Percentiles rank a stretch among this genome's conserved stretches.
These are phyloP conservation scores for Myxozyma geophila DNA, from an alignment of 805 yeast genomes.

Conservation along the genomic window DNA sequence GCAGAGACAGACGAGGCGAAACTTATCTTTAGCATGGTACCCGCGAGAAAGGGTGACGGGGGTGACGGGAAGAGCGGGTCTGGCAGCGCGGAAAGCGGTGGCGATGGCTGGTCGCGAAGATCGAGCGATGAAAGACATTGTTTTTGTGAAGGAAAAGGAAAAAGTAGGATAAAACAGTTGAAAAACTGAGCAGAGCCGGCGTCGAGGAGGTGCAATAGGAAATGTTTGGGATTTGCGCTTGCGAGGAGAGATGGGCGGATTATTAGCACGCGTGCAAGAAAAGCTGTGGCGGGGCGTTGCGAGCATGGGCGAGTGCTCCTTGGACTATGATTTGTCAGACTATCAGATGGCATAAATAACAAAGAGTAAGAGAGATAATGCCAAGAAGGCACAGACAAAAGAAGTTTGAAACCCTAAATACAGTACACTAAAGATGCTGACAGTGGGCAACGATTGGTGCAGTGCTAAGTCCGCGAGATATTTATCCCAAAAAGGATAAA, in stretches of 20 bases:
- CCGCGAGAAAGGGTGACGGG: slow-evolving; percentile 22
- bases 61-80: slow-evolving; percentile 1
- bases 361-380: no score
- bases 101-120: slow-evolving; percentile 15
- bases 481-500: background rate
- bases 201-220: background rate
- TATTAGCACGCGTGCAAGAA: slow-evolving; percentile 16
- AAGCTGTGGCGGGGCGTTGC: slow-evolving; percentile 14
- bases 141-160: background rate
- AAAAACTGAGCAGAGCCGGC: background rate
- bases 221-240: background rate
- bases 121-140: slow-evolving; percentile 26
- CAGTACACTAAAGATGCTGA: no score
- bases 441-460: background rate
- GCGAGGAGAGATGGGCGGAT: background rate
- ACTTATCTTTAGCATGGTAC: slow-evolving; percentile 36
- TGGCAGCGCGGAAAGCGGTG: slow-evolving; percentile 13
- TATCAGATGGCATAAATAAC: background rate
- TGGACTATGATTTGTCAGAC: slow-evolving; percentile 16
- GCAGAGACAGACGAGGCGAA: background rate
- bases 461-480: slow-evolving; percentile 1
- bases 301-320: slow-evolving; percentile 13
- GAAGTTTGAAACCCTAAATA: no score
- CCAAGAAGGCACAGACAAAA: no score
- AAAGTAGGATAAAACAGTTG: background rate